A percentile compares a stretch with the other conserved stretches of the same genome.
Evolutionary conservation across 78 protist genomes (phyloP).

Genomic region (Bodo saltans): DNA sequence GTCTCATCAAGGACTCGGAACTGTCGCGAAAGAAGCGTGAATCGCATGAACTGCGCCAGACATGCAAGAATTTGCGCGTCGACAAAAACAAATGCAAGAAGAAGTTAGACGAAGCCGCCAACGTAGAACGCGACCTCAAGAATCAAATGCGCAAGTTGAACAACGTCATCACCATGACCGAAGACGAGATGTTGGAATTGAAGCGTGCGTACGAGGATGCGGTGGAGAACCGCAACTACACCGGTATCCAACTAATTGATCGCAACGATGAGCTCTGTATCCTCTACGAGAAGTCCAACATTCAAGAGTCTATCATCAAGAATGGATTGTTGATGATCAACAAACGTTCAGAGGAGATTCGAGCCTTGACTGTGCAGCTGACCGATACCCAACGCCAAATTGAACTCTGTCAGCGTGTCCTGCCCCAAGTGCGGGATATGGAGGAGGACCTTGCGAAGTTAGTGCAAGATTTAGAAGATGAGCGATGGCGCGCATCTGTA

Average conservation of each 20-base stretch:
- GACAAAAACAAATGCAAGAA: slow-evolving; percentile 1
- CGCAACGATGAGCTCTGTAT: slow-evolving; percentile 81
- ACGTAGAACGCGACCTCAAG: slow-evolving; percentile 37
- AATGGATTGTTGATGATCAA: slow-evolving; percentile 44
- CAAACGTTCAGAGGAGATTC: slow-evolving; percentile 39
- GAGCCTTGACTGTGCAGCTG: slow-evolving; percentile 2
- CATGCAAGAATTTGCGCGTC: neutral
- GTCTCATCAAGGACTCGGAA: slow-evolving; percentile 21
- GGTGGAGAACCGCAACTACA: slow-evolving; percentile 61
- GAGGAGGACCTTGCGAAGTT: slow-evolving; percentile 5
- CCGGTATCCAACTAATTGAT: slow-evolving; percentile 75
- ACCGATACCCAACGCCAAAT: slow-evolving; percentile 25
- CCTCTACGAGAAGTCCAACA: slow-evolving; percentile 67
- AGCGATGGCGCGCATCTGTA: neutral
- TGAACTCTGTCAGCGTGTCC: neutral
- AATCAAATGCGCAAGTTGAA: slow-evolving; percentile 57
- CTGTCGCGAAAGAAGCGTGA: neutral
- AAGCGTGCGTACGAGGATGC: slow-evolving; percentile 49
- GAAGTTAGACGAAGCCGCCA: neutral
- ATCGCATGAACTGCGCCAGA: neutral
- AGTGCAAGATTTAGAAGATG: slow-evolving; percentile 19
- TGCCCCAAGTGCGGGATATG: slow-evolving; percentile 27
- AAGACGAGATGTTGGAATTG: slow-evolving; percentile 52
- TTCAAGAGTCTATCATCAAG: slow-evolving; percentile 44
- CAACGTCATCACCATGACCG: slow-evolving; percentile 48